Evolutionary conservation across 139 green algal species (phyloP), one percentile per base, ranked within the genome.

Genomic region (Tetradesmus obliquus): DNA sequence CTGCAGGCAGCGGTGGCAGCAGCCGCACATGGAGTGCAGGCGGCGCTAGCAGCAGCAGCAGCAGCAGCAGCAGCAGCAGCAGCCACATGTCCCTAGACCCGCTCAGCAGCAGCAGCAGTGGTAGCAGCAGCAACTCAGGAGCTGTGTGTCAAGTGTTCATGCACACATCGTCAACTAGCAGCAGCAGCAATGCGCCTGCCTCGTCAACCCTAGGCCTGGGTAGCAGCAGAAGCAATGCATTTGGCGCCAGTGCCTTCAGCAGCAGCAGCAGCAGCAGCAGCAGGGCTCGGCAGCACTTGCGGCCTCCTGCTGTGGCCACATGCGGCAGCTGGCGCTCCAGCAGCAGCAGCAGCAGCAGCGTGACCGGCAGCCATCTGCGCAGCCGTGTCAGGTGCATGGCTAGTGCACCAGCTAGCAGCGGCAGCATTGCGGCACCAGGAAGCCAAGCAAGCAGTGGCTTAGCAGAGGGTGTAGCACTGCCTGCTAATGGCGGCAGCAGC

Each of bases 1-100:
- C 72, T 24, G 19, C 72, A 81, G 72, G 72, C 72, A 81, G 72
- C 1, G 20, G 76, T 79, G 69, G 72, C 72, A 80, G 72, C 72
- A 45, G 72, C 72, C 8, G 72, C 72, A 51, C 60, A 22, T 71
- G 60, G 60, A 10, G 12, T 22, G 60, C 60, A 22, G 60, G 8
- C 22, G 19, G 55, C n/a, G 45, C 55, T 55, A 74, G 82, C 82
- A 74, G 82, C 22, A 79, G 83, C n/a, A 79, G 57, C 83, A 80
- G 60, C 84, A 80, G 60, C 79, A 24, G 2, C 6, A 83, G 32
- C 45, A 55, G 1, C 45, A 58, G 32, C 45, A 55, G 79, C n/a
- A 84, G 71, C 71, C 12, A 17, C 71, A 79, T 22, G 22, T 57
- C 2, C 72, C 22, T 51, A 0, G 7, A 5, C n/a, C 74, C 0